Percentiles rank a stretch among this genome's conserved stretches.
Evolutionary conservation across 371 early-diverging fungal genomes (phyloP).

Genomic region (Rhizopus sp.): DNA sequence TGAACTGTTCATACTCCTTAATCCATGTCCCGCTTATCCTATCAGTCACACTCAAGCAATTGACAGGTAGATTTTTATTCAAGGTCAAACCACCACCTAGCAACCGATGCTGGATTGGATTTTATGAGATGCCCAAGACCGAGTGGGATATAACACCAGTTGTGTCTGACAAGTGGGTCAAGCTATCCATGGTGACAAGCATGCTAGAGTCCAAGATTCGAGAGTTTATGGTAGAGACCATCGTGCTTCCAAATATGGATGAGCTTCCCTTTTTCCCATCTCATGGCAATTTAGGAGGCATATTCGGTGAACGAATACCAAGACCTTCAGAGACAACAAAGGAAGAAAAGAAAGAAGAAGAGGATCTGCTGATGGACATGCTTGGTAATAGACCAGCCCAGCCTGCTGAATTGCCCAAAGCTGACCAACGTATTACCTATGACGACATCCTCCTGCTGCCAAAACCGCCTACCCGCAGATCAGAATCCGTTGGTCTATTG

Average conservation of each 20-base stretch:
- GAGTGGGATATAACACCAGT: slow-evolving; percentile 80
- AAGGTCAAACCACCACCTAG: slow-evolving; percentile 84
- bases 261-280: slow-evolving; percentile 77
- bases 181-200: slow-evolving; percentile 72
- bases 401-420: slow-evolving; percentile 2
- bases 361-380: slow-evolving; percentile 9
- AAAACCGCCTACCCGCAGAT: slow-evolving; percentile 20
- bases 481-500: slow-evolving; percentile 16
- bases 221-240: slow-evolving; percentile 74
- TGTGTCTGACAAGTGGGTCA: slow-evolving; percentile 82
- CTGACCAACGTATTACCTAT: not conserved
- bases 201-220: slow-evolving; percentile 84
- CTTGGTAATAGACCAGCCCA: slow-evolving; percentile 14
- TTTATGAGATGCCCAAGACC: slow-evolving; percentile 78
- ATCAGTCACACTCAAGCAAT: slow-evolving; percentile 63
- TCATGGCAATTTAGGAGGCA: slow-evolving; percentile 58
- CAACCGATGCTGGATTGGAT: slow-evolving; percentile 88
- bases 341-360: not conserved
- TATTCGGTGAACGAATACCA: slow-evolving; percentile 51
- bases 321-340: slow-evolving; percentile 8
- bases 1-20: slow-evolving; percentile 54
- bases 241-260: slow-evolving; percentile 92
- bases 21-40: slow-evolving; percentile 79
- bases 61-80: slow-evolving; percentile 74
- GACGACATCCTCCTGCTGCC: slow-evolving; percentile 6